Evolutionary conservation across 257 asterid genomes (phyloP).

Genomic region (Gentiana macrophylla): DNA sequence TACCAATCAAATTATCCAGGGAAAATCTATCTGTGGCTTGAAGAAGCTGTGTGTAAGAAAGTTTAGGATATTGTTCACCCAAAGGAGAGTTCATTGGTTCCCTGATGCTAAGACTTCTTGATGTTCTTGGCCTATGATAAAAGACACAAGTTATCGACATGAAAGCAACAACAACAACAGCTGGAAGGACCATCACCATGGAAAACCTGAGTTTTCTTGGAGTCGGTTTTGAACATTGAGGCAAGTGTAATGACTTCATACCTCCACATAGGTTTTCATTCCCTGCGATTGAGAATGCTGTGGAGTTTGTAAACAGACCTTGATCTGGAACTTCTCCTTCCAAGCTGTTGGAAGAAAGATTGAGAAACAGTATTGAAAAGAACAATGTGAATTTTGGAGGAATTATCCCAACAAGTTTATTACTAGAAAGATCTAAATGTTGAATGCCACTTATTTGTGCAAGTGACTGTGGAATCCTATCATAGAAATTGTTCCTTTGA

Average conservation of each 20-base stretch:
- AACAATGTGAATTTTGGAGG: not conserved
- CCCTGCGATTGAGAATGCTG: no score
- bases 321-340: no score
- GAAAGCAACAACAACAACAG: no score
- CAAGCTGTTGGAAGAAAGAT: no score
- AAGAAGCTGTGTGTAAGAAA: not conserved
- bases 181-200: no score
- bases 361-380: not conserved
- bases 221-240: no score
- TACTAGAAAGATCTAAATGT: conserved; percentile 1
- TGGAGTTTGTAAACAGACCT: not conserved
- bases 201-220: no score
- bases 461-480: not conserved
- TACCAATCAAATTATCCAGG: conserved; percentile 6
- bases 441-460: not conserved
- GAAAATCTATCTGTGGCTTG: conserved; percentile 8
- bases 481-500: not conserved
- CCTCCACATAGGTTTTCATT: no score
- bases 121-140: not conserved
- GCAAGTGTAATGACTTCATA: no score
- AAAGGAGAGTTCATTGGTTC: no score
- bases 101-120: not conserved
- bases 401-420: not conserved
- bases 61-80: no score
- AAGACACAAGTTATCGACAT: not conserved